Evolutionary conservation across 2,329 filamentous ascomycete species (phyloP), one percentile per base, ranked within the genome.

Genomic region (Torrubiella hemipterigena): DNA sequence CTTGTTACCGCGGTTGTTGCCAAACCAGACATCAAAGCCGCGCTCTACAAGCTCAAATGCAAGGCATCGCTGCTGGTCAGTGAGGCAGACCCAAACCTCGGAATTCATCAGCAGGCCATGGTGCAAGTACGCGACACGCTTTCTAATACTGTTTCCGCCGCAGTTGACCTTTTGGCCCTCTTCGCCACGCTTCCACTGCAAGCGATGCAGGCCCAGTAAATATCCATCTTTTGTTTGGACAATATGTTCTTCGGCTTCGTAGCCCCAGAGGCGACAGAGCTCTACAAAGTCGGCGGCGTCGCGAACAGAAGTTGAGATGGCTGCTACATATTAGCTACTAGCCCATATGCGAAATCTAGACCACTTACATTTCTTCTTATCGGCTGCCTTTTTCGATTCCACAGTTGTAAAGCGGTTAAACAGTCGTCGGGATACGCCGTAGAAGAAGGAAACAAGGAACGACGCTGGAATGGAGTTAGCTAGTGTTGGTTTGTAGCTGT

Each of bases 31-130:
- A 61, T 98, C 91, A 46, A 93, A 98, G 3, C 91, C 91, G 47
- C 73, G 72, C 48, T 95, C 85, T 0, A 93, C 85, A 26, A 98
- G 65, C 42, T 81, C 72, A 51, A 98, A 96, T 0, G 91, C 85
- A 23, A 98, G 63, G 43, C 81, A 89, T 43, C 87, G 73, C 54
- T 93, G 72, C 43, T 79, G 77, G 42, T 95, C 83, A 0, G 89
- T 93, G 50, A 89, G 61, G 49, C 85, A 93, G 7, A 96, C 84
- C 91, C 91, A 98, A 20, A 98, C 89, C 55, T 98, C 91, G 45
- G 86, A 94, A 57, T 95, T 96, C 91, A 98, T 98, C 49, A 98
- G 71, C 35, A 98, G 68, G 7, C 89, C 91, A 55, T 98, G 91
- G 49, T 98, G 91, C 40, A 98, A 63, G 53, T 96, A 98, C 6